Evolutionary conservation across 83 land plant genomes (phyloP).

Genomic region (Picea abies): DNA sequence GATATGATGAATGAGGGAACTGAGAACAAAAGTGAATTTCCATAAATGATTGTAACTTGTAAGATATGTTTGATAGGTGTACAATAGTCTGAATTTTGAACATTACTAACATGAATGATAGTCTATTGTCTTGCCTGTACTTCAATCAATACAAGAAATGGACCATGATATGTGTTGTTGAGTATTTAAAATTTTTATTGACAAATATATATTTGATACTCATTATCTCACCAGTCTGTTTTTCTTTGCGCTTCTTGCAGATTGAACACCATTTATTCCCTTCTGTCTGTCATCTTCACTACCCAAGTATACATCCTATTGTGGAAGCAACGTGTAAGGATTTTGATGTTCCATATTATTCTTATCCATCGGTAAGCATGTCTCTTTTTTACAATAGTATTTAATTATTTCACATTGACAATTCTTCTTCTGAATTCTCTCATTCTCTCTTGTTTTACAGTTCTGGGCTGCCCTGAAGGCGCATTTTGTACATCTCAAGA

Average conservation of each 20-base stretch:
- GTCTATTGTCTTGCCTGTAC: background rate
- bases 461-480: conserved; percentile 32
- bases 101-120: too few relatives aligned
- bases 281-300: conserved; percentile 47
- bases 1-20: too few relatives aligned
- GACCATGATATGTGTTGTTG: background rate
- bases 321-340: conserved; percentile 48
- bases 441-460: conserved; percentile 8
- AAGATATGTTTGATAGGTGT: too few relatives aligned
- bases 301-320: conserved; percentile 55
- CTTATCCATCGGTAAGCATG: conserved; percentile 40
- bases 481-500: conserved; percentile 27
- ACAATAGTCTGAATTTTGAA: too few relatives aligned
- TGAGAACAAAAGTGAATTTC: too few relatives aligned
- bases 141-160: background rate
- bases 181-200: background rate
- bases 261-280: conserved; percentile 61
- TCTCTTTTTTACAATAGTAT: background rate
- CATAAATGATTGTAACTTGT: too few relatives aligned
- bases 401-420: background rate
- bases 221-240: background rate
- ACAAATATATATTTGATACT: background rate
- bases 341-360: conserved; percentile 38
- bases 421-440: background rate
- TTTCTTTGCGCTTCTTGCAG: conserved; percentile 20